Base-by-base conservation (phyloP, 1,284 basidiomycete genomes). In the Taiwanofungus camphoratus region DNA sequence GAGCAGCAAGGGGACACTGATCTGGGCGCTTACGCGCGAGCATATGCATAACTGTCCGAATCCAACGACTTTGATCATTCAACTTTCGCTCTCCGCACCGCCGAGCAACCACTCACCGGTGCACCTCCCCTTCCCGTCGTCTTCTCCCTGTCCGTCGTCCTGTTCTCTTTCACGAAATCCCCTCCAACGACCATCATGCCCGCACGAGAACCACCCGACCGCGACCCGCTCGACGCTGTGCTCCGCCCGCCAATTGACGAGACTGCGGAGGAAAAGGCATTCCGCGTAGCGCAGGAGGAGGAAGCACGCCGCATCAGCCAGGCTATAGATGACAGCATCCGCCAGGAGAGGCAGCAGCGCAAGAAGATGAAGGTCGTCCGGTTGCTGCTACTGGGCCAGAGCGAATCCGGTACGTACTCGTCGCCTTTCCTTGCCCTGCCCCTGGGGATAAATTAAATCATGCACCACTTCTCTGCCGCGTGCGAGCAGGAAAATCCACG, bases 371-470 rank as follows among this genome's bases (percentile, higher is more conserved):
- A 52, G 46, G 45, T 79, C 43, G 83, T 87, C 39, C 68, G 79
- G 48, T 68, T 86, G 7, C 63, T 86, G 36, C 67, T 86, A 19
- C 73, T 86, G 0, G 84, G 84, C 3, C 84, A 87, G 63, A 82
- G 78, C 65, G 84, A 87, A 66, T 81, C 77, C 43, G 84, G 83
- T 79, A 56, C 52, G 75, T 64, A 41, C 23, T 36, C 29, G 21
- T 36, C 30, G 39, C 32, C 40, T 26, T 24, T 21, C 31, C 4
- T 16, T 5, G 36, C 13, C n/a, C 24, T 43, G 15, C 39, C 19
- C 23, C 12, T 39, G 12, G 18, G 20, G 32, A 35, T 46, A 41
- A 36, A 39, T 29, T 26, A 27, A 24, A 40, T 33, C 39, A 12
- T 19, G 20, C 15, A n/a, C n/a, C n/a, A n/a, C n/a, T 30, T 18